Base-by-base conservation (phyloP, 306 rosid species). In the Vigna angularis region DNA sequence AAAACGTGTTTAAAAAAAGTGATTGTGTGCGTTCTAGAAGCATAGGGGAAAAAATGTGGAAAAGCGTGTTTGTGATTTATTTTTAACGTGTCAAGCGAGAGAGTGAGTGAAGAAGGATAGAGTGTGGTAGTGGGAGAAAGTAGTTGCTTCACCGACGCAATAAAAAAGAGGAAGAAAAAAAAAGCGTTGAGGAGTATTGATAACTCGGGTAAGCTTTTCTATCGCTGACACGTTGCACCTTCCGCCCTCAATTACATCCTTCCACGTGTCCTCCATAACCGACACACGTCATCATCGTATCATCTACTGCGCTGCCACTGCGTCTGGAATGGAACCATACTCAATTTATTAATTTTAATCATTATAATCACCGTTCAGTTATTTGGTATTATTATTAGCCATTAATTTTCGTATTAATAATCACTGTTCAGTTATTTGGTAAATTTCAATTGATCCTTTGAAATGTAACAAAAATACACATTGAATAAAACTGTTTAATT, bases 111-210 rank as follows among this genome's bases (percentile, higher is more conserved):
- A 70, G 75, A 78, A 51, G 42, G 50, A 15, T 45, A 45, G 50
- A 83, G 86, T 77, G 82, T 76, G 82, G 74, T 12, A 28, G 85
- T 70, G 77, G 73, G 14, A 36, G 26, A 16, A 40, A 22, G 61
- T 0, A 12, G 82, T 82, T 63, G 80, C 59, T 76, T 82, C 82
- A 70, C 79, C 87, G 80, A 91, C 88, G 87, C 82, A 75, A 70
- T 17, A 22, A 44, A 73, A 28, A 8, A 48, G 2, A 36, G 9
- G 0, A 9, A 40, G 53, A 5, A 52, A 47, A 52, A 47, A 15
- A 59, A 34, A 59, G 73, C 70, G 86, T 79, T 48, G 12, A 7
- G 30, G 52, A 34, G 40, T 58, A 55, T 77, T 71, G 81, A 78
- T 88, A 69, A 84, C 82, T 52, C 87, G 49, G 20, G 5, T 51